Evolutionary conservation across 345 rosid species (phyloP).

Genomic region (Eucalyptus marginata): DNA sequence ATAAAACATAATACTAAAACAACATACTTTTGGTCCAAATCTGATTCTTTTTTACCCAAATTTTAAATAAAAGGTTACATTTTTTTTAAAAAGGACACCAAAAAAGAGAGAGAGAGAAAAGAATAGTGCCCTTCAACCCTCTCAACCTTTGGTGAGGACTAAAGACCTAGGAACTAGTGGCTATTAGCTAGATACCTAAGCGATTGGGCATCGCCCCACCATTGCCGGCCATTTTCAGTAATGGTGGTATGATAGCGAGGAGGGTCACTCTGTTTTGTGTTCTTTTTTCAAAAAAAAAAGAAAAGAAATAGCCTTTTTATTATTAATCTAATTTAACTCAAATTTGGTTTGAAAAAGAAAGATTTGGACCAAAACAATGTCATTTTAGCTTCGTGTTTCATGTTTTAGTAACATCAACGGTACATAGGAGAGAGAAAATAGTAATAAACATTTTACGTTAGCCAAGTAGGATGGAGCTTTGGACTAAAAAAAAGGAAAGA

Average conservation of each 20-base stretch:
- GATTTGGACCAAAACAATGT: too few species aligned
- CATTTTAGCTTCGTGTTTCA: not conserved
- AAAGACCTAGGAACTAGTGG: not conserved
- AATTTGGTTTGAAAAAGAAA: not conserved
- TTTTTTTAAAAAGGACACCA: not conserved
- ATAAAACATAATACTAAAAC: not conserved
- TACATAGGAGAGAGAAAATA: not conserved
- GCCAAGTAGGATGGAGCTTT: not conserved
- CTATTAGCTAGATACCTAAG: not conserved
- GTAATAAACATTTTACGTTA: too few species aligned
- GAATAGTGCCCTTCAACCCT: not conserved
- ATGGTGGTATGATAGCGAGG: not conserved
- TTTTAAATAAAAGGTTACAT: not conserved
- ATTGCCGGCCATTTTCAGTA: not conserved
- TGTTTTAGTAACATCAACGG: not conserved
- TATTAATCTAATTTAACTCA: not conserved
- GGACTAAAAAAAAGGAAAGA: too few species aligned
- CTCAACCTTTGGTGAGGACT: not conserved
- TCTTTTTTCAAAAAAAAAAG: too few species aligned
- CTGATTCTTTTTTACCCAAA: not conserved
- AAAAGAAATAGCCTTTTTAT: too few species aligned
- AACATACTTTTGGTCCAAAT: not conserved
- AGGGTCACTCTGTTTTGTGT: not conserved
- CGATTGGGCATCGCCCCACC: not conserved
- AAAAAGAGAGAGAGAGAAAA: not conserved